These are phyloP conservation scores for Juglanconis sp. DNA, from an alignment of 2,329 filamentous ascomycete genomes.

Conservation along the genomic window DNA sequence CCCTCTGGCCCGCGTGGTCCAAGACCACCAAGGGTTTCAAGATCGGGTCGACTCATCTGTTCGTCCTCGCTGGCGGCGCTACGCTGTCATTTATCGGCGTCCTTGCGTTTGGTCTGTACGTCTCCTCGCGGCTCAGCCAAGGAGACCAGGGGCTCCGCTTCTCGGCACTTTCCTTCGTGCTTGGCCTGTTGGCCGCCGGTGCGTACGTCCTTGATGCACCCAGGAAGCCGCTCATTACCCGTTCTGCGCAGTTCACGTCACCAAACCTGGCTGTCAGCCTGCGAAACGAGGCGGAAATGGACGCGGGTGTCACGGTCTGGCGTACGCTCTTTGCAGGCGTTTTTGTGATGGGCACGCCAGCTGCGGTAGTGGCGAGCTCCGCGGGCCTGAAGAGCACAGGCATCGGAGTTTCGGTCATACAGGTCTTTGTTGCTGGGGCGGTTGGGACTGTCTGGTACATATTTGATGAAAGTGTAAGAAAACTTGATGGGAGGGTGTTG, in stretches of 20 bases:
- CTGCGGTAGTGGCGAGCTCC: conserved; percentile 28
- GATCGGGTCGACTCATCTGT: conserved; percentile 29
- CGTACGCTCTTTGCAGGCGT: conserved; percentile 39
- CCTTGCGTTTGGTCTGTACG: conserved; percentile 44
- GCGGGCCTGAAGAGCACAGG: conserved; percentile 35
- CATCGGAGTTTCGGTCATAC: conserved; percentile 40
- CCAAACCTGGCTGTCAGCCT: conserved; percentile 43
- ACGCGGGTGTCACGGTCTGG: conserved; percentile 38
- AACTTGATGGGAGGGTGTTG: conserved; percentile 46
- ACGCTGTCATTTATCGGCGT: conserved; percentile 39
- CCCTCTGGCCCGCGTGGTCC: conserved; percentile 25
- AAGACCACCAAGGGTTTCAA: conserved; percentile 25
- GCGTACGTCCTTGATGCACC: conserved; percentile 38
- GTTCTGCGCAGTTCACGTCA: conserved; percentile 48
- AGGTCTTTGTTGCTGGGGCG: conserved; percentile 35
- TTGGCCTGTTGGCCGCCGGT: conserved; percentile 46
- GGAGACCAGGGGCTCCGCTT: conserved; percentile 29
- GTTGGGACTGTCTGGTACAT: conserved; percentile 38
- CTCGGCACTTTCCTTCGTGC: conserved; percentile 41
- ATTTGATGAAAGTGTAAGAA: conserved; percentile 38
- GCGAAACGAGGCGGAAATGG: conserved; percentile 48
- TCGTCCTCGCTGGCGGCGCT: conserved; percentile 29
- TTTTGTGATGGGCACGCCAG: conserved; percentile 42
- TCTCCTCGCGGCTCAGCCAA: conserved; percentile 22
- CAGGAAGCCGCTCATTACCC: conserved; percentile 39